phyloP scores from a whole-genome alignment of 2,329 filamentous ascomycete species.

The Golovinomyces cichoracearum region DNA sequence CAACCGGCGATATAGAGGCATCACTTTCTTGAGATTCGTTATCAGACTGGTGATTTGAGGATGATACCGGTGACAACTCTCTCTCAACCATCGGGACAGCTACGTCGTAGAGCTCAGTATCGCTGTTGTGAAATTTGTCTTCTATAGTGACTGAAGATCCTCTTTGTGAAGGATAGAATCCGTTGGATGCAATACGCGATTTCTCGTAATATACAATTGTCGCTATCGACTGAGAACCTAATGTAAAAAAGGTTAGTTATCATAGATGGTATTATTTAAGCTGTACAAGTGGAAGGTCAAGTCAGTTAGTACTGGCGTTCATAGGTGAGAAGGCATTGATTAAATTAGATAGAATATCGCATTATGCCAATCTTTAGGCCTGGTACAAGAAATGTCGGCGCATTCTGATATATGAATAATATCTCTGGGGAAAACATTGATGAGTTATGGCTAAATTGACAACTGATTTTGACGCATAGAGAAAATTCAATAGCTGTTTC shows the following conservation, averaged over 20 bases:
- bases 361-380: slow-evolving; percentile 3
- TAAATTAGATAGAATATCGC: slow-evolving; percentile 5
- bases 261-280: not conserved
- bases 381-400: slow-evolving; percentile 9
- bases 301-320: slow-evolving; percentile 4
- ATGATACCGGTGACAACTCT: slow-evolving; percentile 22
- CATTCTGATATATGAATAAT: slow-evolving; percentile 8
- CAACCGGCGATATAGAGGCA: slow-evolving; percentile 13
- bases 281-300: not conserved
- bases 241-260: not conserved
- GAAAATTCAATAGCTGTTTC: slow-evolving; percentile 2
- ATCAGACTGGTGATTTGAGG: slow-evolving; percentile 17
- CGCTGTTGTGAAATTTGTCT: slow-evolving; percentile 30
- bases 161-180: slow-evolving; percentile 31
- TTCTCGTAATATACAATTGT: slow-evolving; percentile 36
- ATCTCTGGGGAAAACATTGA: slow-evolving; percentile 4
- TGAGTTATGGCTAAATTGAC: slow-evolving; percentile 9
- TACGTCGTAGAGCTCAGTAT: slow-evolving; percentile 53
- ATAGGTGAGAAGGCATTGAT: slow-evolving; percentile 9
- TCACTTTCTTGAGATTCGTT: slow-evolving; percentile 13
- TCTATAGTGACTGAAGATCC: slow-evolving; percentile 18
- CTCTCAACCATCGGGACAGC: slow-evolving; percentile 29
- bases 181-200: slow-evolving; percentile 39
- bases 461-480: slow-evolving; percentile 2
- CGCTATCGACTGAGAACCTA: slow-evolving; percentile 31